These are phyloP conservation scores for Toxicodendron radicans DNA, from an alignment of 345 rosid species.

Conservation along the genomic window DNA sequence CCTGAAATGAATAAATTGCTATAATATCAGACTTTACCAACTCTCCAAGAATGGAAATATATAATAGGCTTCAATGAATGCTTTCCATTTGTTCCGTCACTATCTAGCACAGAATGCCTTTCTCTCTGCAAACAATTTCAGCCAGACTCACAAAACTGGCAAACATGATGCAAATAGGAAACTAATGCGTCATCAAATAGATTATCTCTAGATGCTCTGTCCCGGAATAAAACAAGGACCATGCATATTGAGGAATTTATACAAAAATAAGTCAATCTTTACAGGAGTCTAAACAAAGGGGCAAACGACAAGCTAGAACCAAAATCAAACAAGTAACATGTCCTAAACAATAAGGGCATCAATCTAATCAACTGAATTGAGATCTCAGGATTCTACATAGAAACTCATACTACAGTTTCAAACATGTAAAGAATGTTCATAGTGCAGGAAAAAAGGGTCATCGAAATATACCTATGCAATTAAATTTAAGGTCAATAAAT, in stretches of 20 bases:
- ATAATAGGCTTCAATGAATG: slow-evolving; percentile 70
- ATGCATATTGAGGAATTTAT: neutral
- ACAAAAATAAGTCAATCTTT: neutral
- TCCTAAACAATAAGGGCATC: neutral
- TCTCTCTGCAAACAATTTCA: slow-evolving; percentile 68
- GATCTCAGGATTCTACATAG: neutral
- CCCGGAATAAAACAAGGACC: neutral
- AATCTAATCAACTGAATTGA: neutral
- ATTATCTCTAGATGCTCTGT: slow-evolving; percentile 1
- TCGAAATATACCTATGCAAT: neutral
- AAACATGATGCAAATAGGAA: slow-evolving; percentile 8
- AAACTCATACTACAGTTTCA: slow-evolving; percentile 1
- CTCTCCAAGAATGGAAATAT: slow-evolving; percentile 94
- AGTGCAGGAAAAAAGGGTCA: neutral
- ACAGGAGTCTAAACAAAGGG: neutral
- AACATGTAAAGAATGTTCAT: neutral
- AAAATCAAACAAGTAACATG: neutral
- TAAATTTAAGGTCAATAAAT: neutral
- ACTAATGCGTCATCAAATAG: neutral
- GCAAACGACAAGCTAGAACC: neutral
- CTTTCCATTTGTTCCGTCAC: slow-evolving; percentile 63
- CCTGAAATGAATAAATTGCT: neutral
- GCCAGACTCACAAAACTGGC: slow-evolving; percentile 21
- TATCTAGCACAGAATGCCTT: slow-evolving; percentile 55
- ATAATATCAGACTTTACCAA: slow-evolving; percentile 58